These are phyloP conservation scores for Aphanomyces cochlioides DNA, from an alignment of 352 stramenopile genomes.

Conservation along the genomic window DNA sequence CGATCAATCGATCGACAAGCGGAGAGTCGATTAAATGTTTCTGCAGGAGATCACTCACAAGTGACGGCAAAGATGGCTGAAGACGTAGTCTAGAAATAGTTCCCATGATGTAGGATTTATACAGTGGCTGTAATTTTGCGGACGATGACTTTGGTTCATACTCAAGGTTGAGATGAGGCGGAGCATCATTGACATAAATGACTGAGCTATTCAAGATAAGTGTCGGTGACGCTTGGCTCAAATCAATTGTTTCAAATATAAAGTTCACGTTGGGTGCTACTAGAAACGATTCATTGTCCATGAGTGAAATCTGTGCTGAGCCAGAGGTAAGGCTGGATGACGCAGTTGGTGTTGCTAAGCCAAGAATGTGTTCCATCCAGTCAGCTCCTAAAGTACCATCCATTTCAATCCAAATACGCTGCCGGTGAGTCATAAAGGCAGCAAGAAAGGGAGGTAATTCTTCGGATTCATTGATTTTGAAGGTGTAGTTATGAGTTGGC, in stretches of 20 bases:
- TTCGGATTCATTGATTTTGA: slow-evolving; percentile 6
- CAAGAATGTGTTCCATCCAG: slow-evolving; percentile 46
- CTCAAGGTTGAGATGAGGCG: background rate
- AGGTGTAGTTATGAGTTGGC: slow-evolving; percentile 37
- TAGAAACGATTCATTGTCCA: slow-evolving; percentile 38
- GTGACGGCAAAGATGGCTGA: background rate
- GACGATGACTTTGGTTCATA: slow-evolving; percentile 12
- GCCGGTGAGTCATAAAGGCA: slow-evolving; percentile 24
- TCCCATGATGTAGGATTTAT: slow-evolving; percentile 36
- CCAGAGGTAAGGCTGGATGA: slow-evolving; percentile 19
- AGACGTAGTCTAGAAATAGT: slow-evolving; percentile 24
- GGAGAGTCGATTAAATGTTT: slow-evolving; percentile 22
- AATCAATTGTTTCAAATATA: slow-evolving; percentile 50
- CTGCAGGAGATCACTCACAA: slow-evolving; percentile 7
- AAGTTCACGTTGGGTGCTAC: slow-evolving; percentile 59
- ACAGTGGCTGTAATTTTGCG: slow-evolving; percentile 35
- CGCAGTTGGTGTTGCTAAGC: slow-evolving; percentile 28
- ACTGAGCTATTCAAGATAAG: slow-evolving; percentile 39
- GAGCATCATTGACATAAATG: slow-evolving; percentile 30
- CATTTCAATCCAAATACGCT: slow-evolving; percentile 46
- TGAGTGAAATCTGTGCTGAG: background rate
- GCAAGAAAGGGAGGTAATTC: background rate
- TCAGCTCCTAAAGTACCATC: slow-evolving; percentile 40
- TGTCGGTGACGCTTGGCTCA: slow-evolving; percentile 39
- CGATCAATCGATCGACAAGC: slow-evolving; percentile 22